A percentile compares a stretch with the other conserved stretches of the same genome.
These are phyloP conservation scores for Colletotrichum sp. DNA, from an alignment of 2,329 filamentous ascomycete genomes.

Conservation along the genomic window DNA sequence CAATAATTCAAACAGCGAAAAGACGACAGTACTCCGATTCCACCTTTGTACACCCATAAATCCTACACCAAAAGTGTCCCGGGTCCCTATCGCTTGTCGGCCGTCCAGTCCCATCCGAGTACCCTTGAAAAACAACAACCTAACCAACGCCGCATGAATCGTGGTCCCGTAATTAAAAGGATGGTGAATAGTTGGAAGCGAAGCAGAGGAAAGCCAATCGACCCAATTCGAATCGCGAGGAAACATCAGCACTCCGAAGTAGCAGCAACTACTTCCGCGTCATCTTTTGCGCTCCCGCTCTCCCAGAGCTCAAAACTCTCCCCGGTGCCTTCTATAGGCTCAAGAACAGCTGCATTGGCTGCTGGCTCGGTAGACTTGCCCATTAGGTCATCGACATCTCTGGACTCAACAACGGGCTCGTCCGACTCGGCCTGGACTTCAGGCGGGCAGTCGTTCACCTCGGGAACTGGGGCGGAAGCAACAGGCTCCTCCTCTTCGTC, in stretches of 20 bases:
- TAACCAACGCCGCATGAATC: conserved; percentile 19
- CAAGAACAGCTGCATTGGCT: conserved; percentile 51
- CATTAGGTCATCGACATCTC: conserved; percentile 42
- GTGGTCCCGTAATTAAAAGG: conserved; percentile 18
- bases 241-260: conserved; percentile 28
- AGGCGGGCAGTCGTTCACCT: conserved; percentile 28
- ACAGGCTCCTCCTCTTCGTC: conserved; percentile 41
- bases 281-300: conserved; percentile 69
- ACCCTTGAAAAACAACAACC: background rate
- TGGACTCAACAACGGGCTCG: conserved; percentile 21
- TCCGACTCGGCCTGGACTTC: conserved; percentile 27
- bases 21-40: conserved; percentile 6
- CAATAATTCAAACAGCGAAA: background rate
- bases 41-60: background rate
- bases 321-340: conserved; percentile 63
- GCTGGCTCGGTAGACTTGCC: conserved; percentile 38
- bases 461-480: background rate
- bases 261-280: conserved; percentile 38
- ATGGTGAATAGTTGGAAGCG: conserved; percentile 20
- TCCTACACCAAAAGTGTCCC: conserved; percentile 1
- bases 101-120: background rate
- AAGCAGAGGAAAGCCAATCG: background rate
- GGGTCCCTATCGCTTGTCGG: background rate
- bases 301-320: conserved; percentile 75
- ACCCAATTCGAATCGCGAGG: background rate